Percentiles rank a stretch among this genome's conserved stretches.
Evolutionary conservation across 306 rosid species (phyloP).

Genomic region (Rosa lucieae): DNA sequence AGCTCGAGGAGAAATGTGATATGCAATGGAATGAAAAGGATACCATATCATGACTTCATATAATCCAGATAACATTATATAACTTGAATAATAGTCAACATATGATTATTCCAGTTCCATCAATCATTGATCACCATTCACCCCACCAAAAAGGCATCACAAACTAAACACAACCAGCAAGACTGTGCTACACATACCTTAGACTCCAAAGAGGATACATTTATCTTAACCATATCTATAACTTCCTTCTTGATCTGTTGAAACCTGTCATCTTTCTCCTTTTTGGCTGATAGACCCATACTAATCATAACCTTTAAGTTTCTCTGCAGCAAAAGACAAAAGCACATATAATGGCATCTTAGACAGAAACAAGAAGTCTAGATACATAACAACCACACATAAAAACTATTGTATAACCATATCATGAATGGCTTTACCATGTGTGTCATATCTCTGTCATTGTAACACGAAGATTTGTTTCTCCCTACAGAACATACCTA

Average conservation of each 20-base stretch:
- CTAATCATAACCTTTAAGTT: slow-evolving; percentile 89
- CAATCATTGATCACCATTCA: slow-evolving; percentile 1
- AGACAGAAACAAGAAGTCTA: slow-evolving; percentile 19
- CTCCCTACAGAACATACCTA: background rate
- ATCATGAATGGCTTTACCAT: background rate
- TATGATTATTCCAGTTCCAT: slow-evolving; percentile 5
- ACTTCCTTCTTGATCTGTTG: slow-evolving; percentile 88
- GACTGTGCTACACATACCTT: slow-evolving; percentile 51
- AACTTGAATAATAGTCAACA: background rate
- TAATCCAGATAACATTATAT: background rate
- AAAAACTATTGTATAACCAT: background rate
- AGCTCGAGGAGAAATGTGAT: background rate
- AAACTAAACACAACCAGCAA: background rate
- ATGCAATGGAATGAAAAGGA: background rate
- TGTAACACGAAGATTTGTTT: background rate
- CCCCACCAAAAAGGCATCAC: background rate
- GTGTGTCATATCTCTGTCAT: background rate
- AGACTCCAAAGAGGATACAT: slow-evolving; percentile 52
- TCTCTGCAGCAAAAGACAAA: slow-evolving; percentile 58
- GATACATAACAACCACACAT: background rate
- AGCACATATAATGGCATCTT: slow-evolving; percentile 8
- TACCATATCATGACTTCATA: background rate
- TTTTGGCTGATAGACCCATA: slow-evolving; percentile 83
- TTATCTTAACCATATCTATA: slow-evolving; percentile 73
- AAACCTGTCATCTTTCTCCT: slow-evolving; percentile 87